These are phyloP conservation scores for Hansenula anomala DNA, from an alignment of 1,139 yeast species.

Conservation along the genomic window DNA sequence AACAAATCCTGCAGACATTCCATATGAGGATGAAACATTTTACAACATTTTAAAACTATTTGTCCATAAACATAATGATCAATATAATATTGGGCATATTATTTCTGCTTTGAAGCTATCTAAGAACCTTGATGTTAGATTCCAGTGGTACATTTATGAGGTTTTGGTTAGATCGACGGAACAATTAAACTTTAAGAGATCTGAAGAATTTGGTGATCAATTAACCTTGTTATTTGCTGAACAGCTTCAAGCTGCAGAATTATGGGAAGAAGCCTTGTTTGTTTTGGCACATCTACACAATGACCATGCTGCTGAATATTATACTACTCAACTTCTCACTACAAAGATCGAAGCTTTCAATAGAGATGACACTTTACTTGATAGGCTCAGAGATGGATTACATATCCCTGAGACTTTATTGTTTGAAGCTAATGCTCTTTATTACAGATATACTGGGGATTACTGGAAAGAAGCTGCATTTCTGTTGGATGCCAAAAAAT, in stretches of 20 bases:
- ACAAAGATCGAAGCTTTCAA: slow-evolving; percentile 40
- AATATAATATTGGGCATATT: slow-evolving; percentile 14
- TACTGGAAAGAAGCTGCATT: slow-evolving; percentile 57
- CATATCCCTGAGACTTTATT: slow-evolving; percentile 43
- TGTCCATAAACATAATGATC: slow-evolving; percentile 29
- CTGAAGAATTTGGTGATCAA: slow-evolving; percentile 34
- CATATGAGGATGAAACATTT: slow-evolving; percentile 24
- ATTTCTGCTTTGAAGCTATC: slow-evolving; percentile 18
- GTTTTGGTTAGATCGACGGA: slow-evolving; percentile 32
- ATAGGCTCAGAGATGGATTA: slow-evolving; percentile 31
- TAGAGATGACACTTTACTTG: slow-evolving; percentile 28
- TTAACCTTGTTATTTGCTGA: slow-evolving; percentile 48
- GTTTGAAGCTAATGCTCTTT: slow-evolving; percentile 48
- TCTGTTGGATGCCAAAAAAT: slow-evolving; percentile 55
- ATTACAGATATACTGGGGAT: slow-evolving; percentile 40
- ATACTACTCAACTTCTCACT: slow-evolving; percentile 42
- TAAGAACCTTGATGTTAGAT: slow-evolving; percentile 28
- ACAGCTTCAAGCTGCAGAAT: slow-evolving; percentile 42
- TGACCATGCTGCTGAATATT: slow-evolving; percentile 36
- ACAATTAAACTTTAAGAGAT: slow-evolving; percentile 17
- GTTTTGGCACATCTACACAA: slow-evolving; percentile 49
- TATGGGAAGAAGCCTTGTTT: slow-evolving; percentile 58
- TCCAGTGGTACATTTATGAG: slow-evolving; percentile 55
- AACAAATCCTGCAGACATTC: slow-evolving; percentile 17
- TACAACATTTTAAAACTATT: slow-evolving; percentile 38